These are phyloP conservation scores for Calocybe cyanea DNA, from an alignment of 768 basidiomycete species.

Conservation along the genomic window DNA sequence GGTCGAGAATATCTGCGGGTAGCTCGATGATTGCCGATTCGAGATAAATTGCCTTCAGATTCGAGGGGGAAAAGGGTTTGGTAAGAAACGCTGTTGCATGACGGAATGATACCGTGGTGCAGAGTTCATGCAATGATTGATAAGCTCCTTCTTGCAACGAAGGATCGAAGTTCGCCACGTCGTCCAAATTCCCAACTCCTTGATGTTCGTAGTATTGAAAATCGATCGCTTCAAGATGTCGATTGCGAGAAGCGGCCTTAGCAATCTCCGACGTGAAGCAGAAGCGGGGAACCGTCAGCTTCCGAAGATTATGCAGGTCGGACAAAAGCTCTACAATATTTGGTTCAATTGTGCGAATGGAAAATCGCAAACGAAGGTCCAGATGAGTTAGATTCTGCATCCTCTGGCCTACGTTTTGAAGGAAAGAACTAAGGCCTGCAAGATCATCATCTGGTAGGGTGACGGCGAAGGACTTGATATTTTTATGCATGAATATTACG, in stretches of 20 bases:
- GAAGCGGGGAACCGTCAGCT: constrained; percentile 49
- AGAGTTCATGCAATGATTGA: constrained; percentile 50
- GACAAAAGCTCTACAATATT: not conserved
- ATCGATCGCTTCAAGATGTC: constrained; percentile 42
- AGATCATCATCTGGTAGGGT: constrained; percentile 12
- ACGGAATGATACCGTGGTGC: constrained; percentile 39
- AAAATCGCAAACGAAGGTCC: constrained; percentile 39
- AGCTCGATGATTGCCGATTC: constrained; percentile 44
- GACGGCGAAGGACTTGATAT: constrained; percentile 36
- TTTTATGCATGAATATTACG: constrained; percentile 56
- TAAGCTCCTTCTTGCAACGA: constrained; percentile 45
- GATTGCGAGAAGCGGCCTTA: constrained; percentile 41
- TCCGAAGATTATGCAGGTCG: constrained; percentile 38
- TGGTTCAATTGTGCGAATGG: constrained; percentile 37
- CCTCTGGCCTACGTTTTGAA: constrained; percentile 39
- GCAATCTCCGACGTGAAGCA: too few relatives aligned
- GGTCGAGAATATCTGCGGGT: constrained; percentile 34
- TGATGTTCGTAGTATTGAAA: constrained; percentile 49
- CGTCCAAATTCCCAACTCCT: constrained; percentile 41
- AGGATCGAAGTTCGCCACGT: constrained; percentile 43
- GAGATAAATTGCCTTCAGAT: constrained; percentile 48
- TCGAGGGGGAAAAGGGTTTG: constrained; percentile 39
- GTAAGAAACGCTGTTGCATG: constrained; percentile 44
- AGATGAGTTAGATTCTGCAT: constrained; percentile 49
- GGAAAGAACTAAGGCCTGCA: constrained; percentile 19